Conservation (phyloP, 306 rosid species). For the Potentilla sterilis region DNA sequence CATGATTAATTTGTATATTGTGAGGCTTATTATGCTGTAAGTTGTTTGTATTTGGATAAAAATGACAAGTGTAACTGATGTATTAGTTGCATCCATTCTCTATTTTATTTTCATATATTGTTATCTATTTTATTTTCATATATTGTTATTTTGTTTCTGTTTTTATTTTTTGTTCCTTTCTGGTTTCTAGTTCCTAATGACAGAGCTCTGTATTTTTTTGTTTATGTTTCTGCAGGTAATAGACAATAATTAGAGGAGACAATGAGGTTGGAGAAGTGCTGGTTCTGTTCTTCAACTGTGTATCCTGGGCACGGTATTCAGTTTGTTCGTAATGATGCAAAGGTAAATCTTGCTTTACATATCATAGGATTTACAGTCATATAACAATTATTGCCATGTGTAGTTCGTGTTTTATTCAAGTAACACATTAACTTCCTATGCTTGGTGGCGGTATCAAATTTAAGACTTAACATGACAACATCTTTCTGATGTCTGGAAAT, state of each 20-base stretch:
- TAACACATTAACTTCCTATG: background rate
- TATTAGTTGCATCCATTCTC: background rate
- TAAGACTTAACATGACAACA: background rate
- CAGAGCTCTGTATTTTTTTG: background rate
- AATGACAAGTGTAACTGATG: too few relatives aligned
- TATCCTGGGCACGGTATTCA: conserved; percentile 96
- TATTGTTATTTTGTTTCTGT: background rate
- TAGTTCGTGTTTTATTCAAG: background rate
- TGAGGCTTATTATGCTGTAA: too few relatives aligned
- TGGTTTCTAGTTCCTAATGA: background rate
- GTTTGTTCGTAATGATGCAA: conserved; percentile 86
- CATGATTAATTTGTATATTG: background rate
- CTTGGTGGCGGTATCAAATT: background rate
- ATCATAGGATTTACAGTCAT: background rate
- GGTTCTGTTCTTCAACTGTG: conserved; percentile 87
- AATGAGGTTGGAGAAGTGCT: conserved; percentile 94
- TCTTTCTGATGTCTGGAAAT: background rate
- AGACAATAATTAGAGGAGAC: background rate
- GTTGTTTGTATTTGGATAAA: too few relatives aligned
- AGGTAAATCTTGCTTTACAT: conserved; percentile 36
- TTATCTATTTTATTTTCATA: background rate
- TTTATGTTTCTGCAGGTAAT: background rate
- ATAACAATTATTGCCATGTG: background rate
- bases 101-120: background rate
- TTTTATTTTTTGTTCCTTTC: background rate